Evolutionary conservation across 2,329 filamentous ascomycete genomes (phyloP).

Genomic region (Moelleriella libera): DNA sequence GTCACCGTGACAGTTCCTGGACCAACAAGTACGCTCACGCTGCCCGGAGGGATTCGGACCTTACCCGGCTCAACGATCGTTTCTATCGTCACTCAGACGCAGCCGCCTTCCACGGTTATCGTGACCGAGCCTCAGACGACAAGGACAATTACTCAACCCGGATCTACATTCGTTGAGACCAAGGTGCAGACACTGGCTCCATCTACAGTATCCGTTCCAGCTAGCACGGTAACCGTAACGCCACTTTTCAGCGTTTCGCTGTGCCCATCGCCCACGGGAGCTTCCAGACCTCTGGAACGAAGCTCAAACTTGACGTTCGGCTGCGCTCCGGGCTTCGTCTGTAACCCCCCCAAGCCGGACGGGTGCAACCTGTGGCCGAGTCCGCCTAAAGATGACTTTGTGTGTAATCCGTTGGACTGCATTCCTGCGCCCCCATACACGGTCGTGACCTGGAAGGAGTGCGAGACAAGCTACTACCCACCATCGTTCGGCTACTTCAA

Average conservation of each 20-base stretch:
- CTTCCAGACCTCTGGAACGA: slow-evolving; percentile 13
- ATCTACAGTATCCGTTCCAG: slow-evolving; percentile 13
- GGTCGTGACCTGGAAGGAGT: slow-evolving; percentile 25
- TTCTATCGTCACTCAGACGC: slow-evolving; percentile 3
- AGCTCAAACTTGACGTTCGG: slow-evolving; percentile 35
- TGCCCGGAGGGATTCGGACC: slow-evolving; percentile 10
- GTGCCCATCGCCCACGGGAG: slow-evolving; percentile 30
- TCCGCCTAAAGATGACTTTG: slow-evolving; percentile 28
- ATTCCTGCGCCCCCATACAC: slow-evolving; percentile 22
- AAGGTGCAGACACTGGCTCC: slow-evolving; percentile 13
- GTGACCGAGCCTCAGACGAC: slow-evolving; percentile 11
- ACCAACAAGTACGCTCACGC: slow-evolving; percentile 11
- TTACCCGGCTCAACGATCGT: slow-evolving; percentile 4
- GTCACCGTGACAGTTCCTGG: slow-evolving; percentile 12
- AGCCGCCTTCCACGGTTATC: slow-evolving; percentile 6
- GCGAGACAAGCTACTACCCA: slow-evolving; percentile 35
- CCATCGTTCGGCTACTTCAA: slow-evolving; percentile 44
- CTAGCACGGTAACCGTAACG: slow-evolving; percentile 14
- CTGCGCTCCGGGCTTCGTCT: slow-evolving; percentile 37
- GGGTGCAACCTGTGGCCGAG: slow-evolving; percentile 37
- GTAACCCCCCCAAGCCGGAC: slow-evolving; percentile 32
- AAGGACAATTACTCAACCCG: slow-evolving; percentile 16
- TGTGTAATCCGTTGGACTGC: slow-evolving; percentile 32
- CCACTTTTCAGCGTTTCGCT: slow-evolving; percentile 17
- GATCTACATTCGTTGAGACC: slow-evolving; percentile 15